These are phyloP conservation scores for Ophiostoma himal-ulmi DNA, from an alignment of 2,329 filamentous ascomycete genomes.

Conservation along the genomic window DNA sequence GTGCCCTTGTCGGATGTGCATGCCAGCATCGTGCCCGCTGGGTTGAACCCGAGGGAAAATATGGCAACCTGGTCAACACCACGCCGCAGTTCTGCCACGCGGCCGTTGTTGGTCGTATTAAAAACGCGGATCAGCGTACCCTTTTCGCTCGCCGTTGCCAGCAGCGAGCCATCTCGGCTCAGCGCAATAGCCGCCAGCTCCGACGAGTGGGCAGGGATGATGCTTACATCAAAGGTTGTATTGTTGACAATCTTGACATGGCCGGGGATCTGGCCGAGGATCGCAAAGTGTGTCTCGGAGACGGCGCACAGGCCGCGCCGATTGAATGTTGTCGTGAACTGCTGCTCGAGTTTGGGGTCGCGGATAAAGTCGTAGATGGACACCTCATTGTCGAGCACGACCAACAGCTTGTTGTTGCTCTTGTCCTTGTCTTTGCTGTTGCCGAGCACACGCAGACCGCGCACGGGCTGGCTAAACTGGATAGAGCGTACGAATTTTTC, in stretches of 20 bases:
- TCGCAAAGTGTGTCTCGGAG: constrained; percentile 63
- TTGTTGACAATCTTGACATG: constrained; percentile 86
- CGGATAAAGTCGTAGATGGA: constrained; percentile 75
- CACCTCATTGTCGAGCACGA: constrained; percentile 75
- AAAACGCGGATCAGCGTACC: constrained; percentile 87
- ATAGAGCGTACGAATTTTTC: constrained; percentile 45
- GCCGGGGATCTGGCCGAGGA: constrained; percentile 79
- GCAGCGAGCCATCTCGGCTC: constrained; percentile 69
- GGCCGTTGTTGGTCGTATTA: constrained; percentile 71
- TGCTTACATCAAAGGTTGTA: constrained; percentile 74
- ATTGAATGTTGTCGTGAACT: constrained; percentile 84
- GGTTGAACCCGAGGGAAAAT: constrained; percentile 83
- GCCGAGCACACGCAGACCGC: constrained; percentile 70
- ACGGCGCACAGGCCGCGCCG: constrained; percentile 73
- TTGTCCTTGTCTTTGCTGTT: constrained; percentile 28
- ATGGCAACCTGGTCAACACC: constrained; percentile 85
- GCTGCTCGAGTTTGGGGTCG: constrained; percentile 61
- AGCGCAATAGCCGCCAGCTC: constrained; percentile 72
- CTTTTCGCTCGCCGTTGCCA: constrained; percentile 87
- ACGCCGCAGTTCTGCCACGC: constrained; percentile 75
- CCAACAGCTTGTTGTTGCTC: constrained; percentile 58
- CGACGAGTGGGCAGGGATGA: constrained; percentile 84
- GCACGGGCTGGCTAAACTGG: constrained; percentile 65
- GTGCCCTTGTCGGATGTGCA: constrained; percentile 97
- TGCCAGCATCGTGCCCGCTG: constrained; percentile 70